These are phyloP conservation scores for Phaffia tasmanica DNA, from an alignment of 768 basidiomycete species.

Conservation along the genomic window DNA sequence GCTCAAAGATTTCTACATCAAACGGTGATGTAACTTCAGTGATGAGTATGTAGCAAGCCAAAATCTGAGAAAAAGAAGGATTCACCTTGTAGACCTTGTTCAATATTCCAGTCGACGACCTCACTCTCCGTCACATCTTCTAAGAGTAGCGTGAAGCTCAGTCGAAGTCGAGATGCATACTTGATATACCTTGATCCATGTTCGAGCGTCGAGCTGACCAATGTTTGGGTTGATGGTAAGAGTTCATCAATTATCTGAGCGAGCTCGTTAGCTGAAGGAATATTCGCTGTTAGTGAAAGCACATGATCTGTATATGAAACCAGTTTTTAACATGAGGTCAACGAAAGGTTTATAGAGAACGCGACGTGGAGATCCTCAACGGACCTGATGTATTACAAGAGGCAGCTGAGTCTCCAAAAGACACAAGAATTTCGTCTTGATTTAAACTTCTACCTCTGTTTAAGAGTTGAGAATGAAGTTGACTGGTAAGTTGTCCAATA, in stretches of 20 bases:
- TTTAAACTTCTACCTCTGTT: too few relatives aligned
- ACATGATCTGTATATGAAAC: neutral
- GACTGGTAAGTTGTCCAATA: too few relatives aligned
- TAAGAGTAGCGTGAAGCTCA: slow-evolving; percentile 86
- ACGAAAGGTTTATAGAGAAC: neutral
- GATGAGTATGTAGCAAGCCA: neutral
- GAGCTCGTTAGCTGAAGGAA: neutral
- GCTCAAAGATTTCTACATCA: slow-evolving; percentile 54
- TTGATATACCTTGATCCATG: slow-evolving; percentile 49
- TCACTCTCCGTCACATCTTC: slow-evolving; percentile 65
- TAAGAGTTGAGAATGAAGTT: too few relatives aligned
- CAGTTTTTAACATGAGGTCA: neutral
- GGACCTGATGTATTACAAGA: too few relatives aligned
- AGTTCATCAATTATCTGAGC: neutral
- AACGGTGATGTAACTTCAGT: neutral
- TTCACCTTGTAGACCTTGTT: slow-evolving; percentile 54
- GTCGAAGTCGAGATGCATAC: slow-evolving; percentile 68
- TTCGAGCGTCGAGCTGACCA: slow-evolving; percentile 25
- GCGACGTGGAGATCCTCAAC: too few relatives aligned
- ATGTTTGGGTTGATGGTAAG: neutral
- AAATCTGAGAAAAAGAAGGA: neutral
- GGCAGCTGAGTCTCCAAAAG: too few relatives aligned
- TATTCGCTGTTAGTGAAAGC: neutral
- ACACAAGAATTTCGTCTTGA: too few relatives aligned
- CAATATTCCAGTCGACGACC: slow-evolving; percentile 63